phyloP scores from a whole-genome alignment of 805 yeast genomes.

The Saccharomycopsis sp. region DNA sequence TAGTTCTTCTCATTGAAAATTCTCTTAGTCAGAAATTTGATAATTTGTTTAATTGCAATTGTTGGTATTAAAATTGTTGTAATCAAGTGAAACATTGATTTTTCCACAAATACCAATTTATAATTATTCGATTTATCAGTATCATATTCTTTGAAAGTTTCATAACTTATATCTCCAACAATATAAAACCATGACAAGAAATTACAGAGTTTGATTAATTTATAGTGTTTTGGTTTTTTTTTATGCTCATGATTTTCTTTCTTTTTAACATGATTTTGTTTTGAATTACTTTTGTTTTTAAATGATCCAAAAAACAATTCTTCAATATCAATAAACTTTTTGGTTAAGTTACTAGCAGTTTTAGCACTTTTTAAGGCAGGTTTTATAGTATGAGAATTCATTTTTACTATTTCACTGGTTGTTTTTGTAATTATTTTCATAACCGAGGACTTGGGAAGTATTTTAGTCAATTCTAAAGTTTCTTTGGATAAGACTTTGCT shows the following conservation, averaged over 20 bases:
- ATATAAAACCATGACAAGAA: slow-evolving; percentile 10
- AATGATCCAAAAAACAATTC: slow-evolving; percentile 1
- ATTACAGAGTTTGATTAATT: slow-evolving; percentile 1
- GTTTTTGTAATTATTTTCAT: no score
- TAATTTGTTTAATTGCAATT: slow-evolving; percentile 2
- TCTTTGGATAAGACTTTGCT: no score
- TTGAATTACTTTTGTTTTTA: neutral
- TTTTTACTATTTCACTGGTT: neutral
- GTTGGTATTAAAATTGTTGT: slow-evolving; percentile 7
- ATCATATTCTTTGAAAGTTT: slow-evolving; percentile 5
- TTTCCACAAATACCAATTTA: slow-evolving; percentile 5
- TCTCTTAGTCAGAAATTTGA: neutral
- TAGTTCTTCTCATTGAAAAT: slow-evolving; percentile 5
- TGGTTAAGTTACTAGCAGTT: slow-evolving; percentile 4
- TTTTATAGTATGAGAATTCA: neutral
- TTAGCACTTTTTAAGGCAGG: slow-evolving; percentile 3
- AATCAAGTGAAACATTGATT: slow-evolving; percentile 8
- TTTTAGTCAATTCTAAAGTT: no score
- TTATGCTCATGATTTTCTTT: neutral
- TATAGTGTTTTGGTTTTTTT: neutral
- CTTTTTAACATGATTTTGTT: no score
- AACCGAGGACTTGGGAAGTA: no score
- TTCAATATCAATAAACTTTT: slow-evolving; percentile 2
- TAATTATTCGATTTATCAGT: neutral
- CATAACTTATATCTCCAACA: slow-evolving; percentile 5